Percentiles rank a stretch among this genome's conserved stretches.
Evolutionary conservation across 2,329 filamentous ascomycete genomes (phyloP).

Genomic region (Neurospora sp.): DNA sequence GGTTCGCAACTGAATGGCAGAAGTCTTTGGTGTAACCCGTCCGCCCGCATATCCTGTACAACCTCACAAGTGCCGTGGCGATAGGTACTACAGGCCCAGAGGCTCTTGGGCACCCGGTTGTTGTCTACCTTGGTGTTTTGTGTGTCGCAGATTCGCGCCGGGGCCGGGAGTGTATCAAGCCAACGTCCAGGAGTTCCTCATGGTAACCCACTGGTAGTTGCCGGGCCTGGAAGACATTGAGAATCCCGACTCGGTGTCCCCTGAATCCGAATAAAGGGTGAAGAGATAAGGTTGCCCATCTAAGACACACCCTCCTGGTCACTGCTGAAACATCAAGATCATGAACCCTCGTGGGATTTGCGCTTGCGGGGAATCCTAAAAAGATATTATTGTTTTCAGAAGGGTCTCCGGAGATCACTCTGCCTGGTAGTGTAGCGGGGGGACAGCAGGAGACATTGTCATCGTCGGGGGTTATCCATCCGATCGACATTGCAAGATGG

Average conservation of each 20-base stretch:
- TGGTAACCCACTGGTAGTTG: background rate
- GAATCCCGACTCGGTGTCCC: background rate
- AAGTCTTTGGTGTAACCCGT: background rate
- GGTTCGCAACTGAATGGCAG: background rate
- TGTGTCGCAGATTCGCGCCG: background rate
- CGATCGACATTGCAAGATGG: background rate
- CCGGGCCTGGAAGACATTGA: background rate
- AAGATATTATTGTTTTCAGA: background rate
- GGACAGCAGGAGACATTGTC: background rate
- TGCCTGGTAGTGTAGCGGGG: background rate
- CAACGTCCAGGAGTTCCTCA: background rate
- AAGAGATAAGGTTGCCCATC: background rate
- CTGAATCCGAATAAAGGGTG: background rate
- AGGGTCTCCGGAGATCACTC: background rate
- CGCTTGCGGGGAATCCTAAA: background rate
- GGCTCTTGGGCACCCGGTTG: background rate
- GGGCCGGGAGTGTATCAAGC: background rate
- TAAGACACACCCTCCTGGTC: background rate
- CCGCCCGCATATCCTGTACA: background rate
- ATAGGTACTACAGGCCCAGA: background rate
- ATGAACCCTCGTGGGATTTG: background rate
- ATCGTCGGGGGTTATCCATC: background rate
- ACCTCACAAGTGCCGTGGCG: background rate
- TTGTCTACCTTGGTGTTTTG: background rate
- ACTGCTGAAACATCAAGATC: background rate